These are phyloP conservation scores for Elsinoe batatas DNA, from an alignment of 2,329 filamentous ascomycete genomes.

Conservation along the genomic window DNA sequence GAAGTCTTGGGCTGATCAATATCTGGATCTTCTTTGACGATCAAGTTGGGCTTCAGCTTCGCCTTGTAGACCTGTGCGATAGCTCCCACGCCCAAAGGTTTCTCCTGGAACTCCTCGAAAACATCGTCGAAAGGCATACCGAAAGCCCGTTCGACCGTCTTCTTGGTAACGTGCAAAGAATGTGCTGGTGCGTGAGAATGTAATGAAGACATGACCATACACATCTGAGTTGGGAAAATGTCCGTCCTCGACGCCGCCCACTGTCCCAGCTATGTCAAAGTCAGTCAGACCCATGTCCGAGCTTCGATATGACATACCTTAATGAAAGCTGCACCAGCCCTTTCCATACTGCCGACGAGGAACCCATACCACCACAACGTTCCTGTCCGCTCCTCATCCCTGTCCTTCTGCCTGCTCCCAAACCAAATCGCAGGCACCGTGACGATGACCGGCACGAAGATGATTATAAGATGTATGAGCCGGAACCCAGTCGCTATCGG, in stretches of 20 bases:
- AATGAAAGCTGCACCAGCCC: conserved; percentile 90
- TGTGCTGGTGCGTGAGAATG: conserved; percentile 94
- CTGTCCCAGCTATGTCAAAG: conserved; percentile 63
- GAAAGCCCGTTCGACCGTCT: conserved; percentile 73
- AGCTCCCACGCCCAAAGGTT: conserved; percentile 81
- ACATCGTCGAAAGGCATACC: conserved; percentile 77
- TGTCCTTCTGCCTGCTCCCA: conserved; percentile 52
- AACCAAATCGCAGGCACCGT: conserved; percentile 74
- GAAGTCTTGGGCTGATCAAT: conserved; percentile 47
- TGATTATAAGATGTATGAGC: conserved; percentile 76
- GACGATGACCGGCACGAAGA: conserved; percentile 84
- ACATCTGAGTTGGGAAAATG: conserved; percentile 91
- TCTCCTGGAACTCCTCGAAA: conserved; percentile 89
- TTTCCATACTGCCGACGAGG: conserved; percentile 80
- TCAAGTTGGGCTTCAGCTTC: conserved; percentile 71
- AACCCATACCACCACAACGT: conserved; percentile 94
- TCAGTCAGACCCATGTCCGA: background rate
- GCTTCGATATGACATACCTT: conserved; percentile 49
- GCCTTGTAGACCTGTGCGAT: conserved; percentile 98
- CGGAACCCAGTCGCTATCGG: conserved; percentile 76
- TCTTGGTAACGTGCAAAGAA: conserved; percentile 67
- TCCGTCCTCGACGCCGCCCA: conserved; percentile 95
- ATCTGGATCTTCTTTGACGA: conserved; percentile 51
- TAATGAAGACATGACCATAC: conserved; percentile 82
- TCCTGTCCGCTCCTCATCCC: conserved; percentile 66